Percentiles rank a stretch among this genome's conserved stretches.
These are phyloP conservation scores for Coniella lustricola DNA, from an alignment of 2,329 filamentous ascomycete species.

Conservation along the genomic window DNA sequence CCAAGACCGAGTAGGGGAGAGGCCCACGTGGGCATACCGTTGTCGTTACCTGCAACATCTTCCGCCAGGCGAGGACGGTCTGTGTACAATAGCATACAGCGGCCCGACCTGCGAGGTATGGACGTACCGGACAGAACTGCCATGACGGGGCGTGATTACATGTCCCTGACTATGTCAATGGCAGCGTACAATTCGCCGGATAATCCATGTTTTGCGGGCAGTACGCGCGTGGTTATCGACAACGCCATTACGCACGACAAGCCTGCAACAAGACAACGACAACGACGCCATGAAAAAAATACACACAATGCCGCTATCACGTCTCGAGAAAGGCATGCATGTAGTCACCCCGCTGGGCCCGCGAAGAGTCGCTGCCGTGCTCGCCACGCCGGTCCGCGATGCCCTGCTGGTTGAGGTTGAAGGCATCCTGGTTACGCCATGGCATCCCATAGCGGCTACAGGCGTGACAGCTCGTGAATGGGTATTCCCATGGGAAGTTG, in stretches of 20 bases:
- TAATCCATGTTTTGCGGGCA: slow-evolving; percentile 47
- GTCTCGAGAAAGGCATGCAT: slow-evolving; percentile 37
- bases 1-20: slow-evolving; percentile 37
- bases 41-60: too few species aligned
- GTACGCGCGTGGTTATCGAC: slow-evolving; percentile 38
- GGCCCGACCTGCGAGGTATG: too few species aligned
- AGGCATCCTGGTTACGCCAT: slow-evolving; percentile 46
- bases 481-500: slow-evolving; percentile 38
- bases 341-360: slow-evolving; percentile 45
- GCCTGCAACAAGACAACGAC: too few species aligned
- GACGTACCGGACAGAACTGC: too few species aligned
- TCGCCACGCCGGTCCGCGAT: slow-evolving; percentile 39
- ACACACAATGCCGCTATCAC: slow-evolving; percentile 31
- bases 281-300: too few species aligned
- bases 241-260: slow-evolving; percentile 16
- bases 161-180: slow-evolving; percentile 29
- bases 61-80: too few species aligned
- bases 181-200: slow-evolving; percentile 32
- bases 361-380: slow-evolving; percentile 41
- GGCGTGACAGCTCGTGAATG: slow-evolving; percentile 26
- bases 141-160: too few species aligned
- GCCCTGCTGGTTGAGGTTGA: slow-evolving; percentile 39
- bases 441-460: slow-evolving; percentile 45
- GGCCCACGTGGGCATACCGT: too few species aligned
- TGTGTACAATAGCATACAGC: too few species aligned